These are phyloP conservation scores for Leccinum subgranulosum DNA, from an alignment of 768 basidiomycete species.

Conservation along the genomic window DNA sequence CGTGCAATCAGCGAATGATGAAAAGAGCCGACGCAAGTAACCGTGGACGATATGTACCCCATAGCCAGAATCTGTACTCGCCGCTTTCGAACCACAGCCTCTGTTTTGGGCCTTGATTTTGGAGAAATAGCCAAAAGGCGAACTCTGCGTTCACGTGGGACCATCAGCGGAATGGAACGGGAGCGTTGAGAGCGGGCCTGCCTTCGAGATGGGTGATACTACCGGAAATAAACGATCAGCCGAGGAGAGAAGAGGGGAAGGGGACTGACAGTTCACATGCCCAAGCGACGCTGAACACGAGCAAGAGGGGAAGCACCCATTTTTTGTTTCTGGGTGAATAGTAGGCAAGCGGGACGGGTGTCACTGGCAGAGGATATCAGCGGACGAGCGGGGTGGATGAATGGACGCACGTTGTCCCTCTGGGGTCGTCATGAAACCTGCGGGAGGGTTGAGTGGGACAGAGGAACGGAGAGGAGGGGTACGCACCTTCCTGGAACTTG, in stretches of 20 bases:
- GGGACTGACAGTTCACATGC: constrained; percentile 62
- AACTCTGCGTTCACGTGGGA: constrained; percentile 46
- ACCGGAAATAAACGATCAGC: background rate
- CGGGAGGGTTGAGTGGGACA: background rate
- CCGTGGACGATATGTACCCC: constrained; percentile 40
- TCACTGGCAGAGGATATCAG: constrained; percentile 36
- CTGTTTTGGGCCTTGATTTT: constrained; percentile 69
- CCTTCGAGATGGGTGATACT: constrained; percentile 85
- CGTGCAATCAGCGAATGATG: constrained; percentile 8
- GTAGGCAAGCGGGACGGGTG: constrained; percentile 51
- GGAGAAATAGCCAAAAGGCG: constrained; percentile 79
- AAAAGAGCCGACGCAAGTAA: background rate
- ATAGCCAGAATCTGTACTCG: constrained; percentile 73
- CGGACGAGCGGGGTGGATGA: background rate
- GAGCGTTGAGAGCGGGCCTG: too few relatives aligned
- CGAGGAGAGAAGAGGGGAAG: background rate
- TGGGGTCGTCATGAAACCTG: constrained; percentile 16
- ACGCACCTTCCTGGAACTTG: constrained; percentile 71
- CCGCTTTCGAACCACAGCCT: constrained; percentile 77
- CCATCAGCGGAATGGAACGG: too few relatives aligned
- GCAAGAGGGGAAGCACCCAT: constrained; percentile 68
- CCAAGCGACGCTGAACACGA: constrained; percentile 73
- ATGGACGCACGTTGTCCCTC: constrained; percentile 11
- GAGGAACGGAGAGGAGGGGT: background rate
- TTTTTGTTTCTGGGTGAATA: constrained; percentile 46